Evolutionary conservation across 768 basidiomycete species (phyloP).

Genomic region (Hirschioporus abietinus): DNA sequence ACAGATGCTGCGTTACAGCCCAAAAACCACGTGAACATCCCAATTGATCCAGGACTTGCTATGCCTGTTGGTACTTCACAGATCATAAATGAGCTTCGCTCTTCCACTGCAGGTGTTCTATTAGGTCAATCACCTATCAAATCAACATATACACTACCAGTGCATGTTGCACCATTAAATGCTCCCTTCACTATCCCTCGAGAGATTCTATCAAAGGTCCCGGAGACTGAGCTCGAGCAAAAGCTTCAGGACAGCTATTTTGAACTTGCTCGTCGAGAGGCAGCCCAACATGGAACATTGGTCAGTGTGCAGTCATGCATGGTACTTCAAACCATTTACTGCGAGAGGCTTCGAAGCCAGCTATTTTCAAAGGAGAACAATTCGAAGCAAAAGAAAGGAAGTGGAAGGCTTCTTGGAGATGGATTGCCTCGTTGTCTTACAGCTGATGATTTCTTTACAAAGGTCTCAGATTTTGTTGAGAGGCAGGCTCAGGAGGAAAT

Average conservation of each 20-base stretch:
- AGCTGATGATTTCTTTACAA: background rate
- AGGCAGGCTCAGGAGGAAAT: background rate
- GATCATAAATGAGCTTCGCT: background rate
- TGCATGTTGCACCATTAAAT: background rate
- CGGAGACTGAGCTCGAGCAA: conserved; percentile 8
- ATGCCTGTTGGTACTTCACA: background rate
- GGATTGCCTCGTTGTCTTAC: background rate
- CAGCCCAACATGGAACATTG: conserved; percentile 1
- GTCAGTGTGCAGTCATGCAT: conserved; percentile 7
- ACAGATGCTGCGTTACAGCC: conserved; percentile 3
- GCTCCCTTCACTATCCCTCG: background rate
- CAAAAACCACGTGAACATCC: no score
- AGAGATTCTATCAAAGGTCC: conserved; percentile 3
- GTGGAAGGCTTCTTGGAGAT: background rate
- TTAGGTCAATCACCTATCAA: background rate
- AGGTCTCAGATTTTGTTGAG: background rate
- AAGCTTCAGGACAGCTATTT: conserved; percentile 6
- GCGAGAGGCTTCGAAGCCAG: conserved; percentile 6
- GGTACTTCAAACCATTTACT: conserved; percentile 9
- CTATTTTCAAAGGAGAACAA: background rate
- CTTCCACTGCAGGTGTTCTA: background rate
- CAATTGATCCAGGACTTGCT: background rate
- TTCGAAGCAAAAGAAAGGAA: background rate
- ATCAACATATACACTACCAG: background rate
- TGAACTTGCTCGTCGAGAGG: conserved; percentile 1